Evolutionary conservation across 2,329 filamentous ascomycete genomes (phyloP).

Genomic region (Pezicula neosporulosa): DNA sequence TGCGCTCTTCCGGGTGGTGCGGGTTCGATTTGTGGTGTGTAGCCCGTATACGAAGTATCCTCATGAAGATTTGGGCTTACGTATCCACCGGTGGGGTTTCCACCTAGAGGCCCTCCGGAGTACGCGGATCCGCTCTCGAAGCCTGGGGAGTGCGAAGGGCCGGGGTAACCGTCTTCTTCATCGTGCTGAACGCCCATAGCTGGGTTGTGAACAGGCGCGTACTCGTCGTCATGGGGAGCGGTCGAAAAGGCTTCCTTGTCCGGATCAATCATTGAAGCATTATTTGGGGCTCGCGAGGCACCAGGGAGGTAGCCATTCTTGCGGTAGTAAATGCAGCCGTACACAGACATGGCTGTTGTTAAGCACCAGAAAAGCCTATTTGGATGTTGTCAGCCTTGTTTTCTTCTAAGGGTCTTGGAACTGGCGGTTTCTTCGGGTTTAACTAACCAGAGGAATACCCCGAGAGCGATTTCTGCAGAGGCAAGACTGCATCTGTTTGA

Average conservation of each 20-base stretch:
- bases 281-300: slow-evolving; percentile 23
- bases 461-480: slow-evolving; percentile 60
- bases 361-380: slow-evolving; percentile 51
- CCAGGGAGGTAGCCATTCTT: slow-evolving; percentile 60
- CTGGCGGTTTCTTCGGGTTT: background rate
- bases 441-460: slow-evolving; percentile 59
- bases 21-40: too few relatives aligned
- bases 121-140: too few relatives aligned
- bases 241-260: slow-evolving; percentile 69
- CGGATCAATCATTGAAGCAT: slow-evolving; percentile 53
- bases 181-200: slow-evolving; percentile 23
- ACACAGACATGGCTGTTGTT: slow-evolving; percentile 54
- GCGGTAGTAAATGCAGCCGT: slow-evolving; percentile 58
- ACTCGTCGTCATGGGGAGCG: slow-evolving; percentile 64
- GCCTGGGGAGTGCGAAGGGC: background rate
- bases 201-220: slow-evolving; percentile 54
- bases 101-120: too few relatives aligned
- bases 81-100: too few relatives aligned
- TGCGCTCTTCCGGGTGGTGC: too few relatives aligned
- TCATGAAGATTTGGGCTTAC: too few relatives aligned
- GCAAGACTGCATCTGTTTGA: slow-evolving; percentile 55
- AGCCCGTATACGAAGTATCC: too few relatives aligned
- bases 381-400: slow-evolving; percentile 3
- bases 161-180: background rate
- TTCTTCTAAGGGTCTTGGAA: background rate